Evolutionary conservation across 371 early-diverging fungal genomes (phyloP), one percentile per base, ranked within the genome.

Genomic region (Apophysomyces elegans): DNA sequence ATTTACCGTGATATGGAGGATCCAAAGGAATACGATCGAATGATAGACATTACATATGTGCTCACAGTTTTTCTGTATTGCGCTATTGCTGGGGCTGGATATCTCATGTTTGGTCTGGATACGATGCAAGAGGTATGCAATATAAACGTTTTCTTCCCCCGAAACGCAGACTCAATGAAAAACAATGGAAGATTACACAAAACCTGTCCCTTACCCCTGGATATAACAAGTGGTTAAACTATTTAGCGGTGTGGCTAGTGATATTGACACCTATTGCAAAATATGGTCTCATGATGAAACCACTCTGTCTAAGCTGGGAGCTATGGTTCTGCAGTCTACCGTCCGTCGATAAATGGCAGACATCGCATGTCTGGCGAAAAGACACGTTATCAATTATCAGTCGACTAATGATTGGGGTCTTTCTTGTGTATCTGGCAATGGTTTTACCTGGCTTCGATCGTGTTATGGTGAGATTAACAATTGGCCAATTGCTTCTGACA

Each of bases 91-190:
- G 62, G 66, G 13, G 63, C 78, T 37, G 92, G 93, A 7, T 93
- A 91, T 65, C 36, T 84, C 13, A 93, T 93, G 93, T 93, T 91
- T 86, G 93, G 93, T 1, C 69, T 72, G 59, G 74, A 64, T 13
- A 77, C 83, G 4, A 66, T 80, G 63, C 81, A 87, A 69, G 90
- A 90, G 76, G 84, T 85, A 75, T 62, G 14, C 35, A 41, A 63
- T 26, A 14, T n/a, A 60, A 11, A 5, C 26, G 8, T 14, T 16
- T n/a, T 16, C 35, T 21, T 21, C 57, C 32, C 26, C 37, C 38
- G 35, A 43, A 56, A 37, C 32, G 54, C 14, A 11, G 36, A 56
- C 54, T 39, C 41, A 11, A 41, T 11, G 13, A 13, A 11, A 41
- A 41, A 41, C 41, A 41, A 26, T 61, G 47, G 32, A 35, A 84